Evolutionary conservation across 805 yeast genomes (phyloP), one percentile per base, ranked within the genome.

Genomic region (Tetrapisispora namnaoensis): DNA sequence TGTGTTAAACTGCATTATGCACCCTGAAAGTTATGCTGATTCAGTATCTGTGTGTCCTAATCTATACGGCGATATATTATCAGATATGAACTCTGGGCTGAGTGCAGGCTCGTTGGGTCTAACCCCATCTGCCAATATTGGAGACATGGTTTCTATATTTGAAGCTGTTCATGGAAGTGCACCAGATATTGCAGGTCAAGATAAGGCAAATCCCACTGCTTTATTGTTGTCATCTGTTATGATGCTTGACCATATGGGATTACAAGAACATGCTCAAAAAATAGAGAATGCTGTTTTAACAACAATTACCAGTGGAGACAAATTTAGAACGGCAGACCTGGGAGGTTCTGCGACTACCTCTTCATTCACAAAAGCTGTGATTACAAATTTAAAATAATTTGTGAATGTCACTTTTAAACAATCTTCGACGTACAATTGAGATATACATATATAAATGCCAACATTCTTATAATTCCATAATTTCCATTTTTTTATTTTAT

Each of bases 141-240:
- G 99, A 76, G 87, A 88, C 78, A 83, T 86, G 69, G 95, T 91
- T 55, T 87, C 97, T 50, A 91, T 93, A 68, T 93, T 93, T 70
- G 99, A 93, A 80, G 99, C 99, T 56, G 99, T 93, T 66, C 99
- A 93, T 72, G 99, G 99, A 70, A 90, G 98, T 51, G 99, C 99
- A 54, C 99, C 99, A 60, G 99, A 93, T 71, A 93, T 93, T 66
- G 98, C 98, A 54, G 99, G 99, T 66, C 88, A 93, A 79, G 95
- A 95, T 68, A 80, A 87, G 70, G 99, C 99, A 56, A 93, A 93
- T 82, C 99, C 99, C 74, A 93, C 99, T 53, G 99, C 99, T 49
- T 74, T 93, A 67, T 77, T 93, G 69, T 78, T 93, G 67, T 88
- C 96, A 45, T 91, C 98, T 42, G 88, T 90, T 67, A 93, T 93